A percentile compares a stretch with the other conserved stretches of the same genome.
Conservation (phyloP, 2,329 filamentous ascomycete genomes). For the Fusarium sarcochroum region DNA sequence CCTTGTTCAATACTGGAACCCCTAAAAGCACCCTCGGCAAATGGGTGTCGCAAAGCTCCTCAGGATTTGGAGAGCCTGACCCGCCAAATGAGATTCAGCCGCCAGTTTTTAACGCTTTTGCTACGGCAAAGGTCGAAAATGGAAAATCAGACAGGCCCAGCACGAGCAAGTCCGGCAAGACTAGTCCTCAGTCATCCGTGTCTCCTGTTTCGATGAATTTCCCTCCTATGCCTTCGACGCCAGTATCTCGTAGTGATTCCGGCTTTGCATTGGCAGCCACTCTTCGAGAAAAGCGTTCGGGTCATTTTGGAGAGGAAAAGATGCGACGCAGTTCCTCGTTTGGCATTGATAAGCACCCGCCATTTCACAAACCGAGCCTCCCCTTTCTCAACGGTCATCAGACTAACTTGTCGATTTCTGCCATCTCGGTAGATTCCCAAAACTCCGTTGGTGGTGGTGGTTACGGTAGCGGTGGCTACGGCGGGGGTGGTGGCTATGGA, state of each 20-base stretch:
- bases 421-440: conserved; percentile 72
- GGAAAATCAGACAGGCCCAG: conserved; percentile 80
- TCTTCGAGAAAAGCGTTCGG: conserved; percentile 92
- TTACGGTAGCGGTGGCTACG: conserved; percentile 57
- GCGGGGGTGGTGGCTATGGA: conserved; percentile 53
- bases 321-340: conserved; percentile 96
- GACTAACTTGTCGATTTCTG: conserved; percentile 70
- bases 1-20: conserved; percentile 81
- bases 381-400: conserved; percentile 80
- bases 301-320: conserved; percentile 84
- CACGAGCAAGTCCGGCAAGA: conserved; percentile 76
- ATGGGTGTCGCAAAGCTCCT: conserved; percentile 90
- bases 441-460: conserved; percentile 73
- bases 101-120: conserved; percentile 92
- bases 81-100: conserved; percentile 65
- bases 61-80: conserved; percentile 82
- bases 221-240: conserved; percentile 80
- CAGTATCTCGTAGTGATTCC: conserved; percentile 91
- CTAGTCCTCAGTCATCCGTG: conserved; percentile 73
- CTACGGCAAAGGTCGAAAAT: conserved; percentile 78
- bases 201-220: conserved; percentile 87
- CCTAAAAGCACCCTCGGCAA: conserved; percentile 81
- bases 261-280: conserved; percentile 89
- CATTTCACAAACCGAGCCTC: conserved; percentile 77
- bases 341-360: conserved; percentile 79